A percentile compares a stretch with the other conserved stretches of the same genome.
Evolutionary conservation across 2,329 filamentous ascomycete species (phyloP).

Genomic region (Ophiobolus disseminans): DNA sequence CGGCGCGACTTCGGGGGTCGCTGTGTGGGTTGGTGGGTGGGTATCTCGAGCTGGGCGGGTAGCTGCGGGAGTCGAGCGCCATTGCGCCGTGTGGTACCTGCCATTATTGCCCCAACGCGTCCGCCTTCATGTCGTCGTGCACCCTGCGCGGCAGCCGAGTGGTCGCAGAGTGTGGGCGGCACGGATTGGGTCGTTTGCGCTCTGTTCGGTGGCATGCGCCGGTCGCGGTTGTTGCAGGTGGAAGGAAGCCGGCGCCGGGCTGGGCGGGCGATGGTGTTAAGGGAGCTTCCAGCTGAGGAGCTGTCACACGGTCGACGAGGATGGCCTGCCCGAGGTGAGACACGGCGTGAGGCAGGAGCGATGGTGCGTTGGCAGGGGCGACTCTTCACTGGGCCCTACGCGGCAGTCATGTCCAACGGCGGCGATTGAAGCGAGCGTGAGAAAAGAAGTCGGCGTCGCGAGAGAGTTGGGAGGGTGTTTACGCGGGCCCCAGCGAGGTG

Average conservation of each 20-base stretch:
- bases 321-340: conserved; percentile 14
- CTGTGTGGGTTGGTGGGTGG: conserved; percentile 36
- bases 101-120: conserved; percentile 30
- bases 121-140: conserved; percentile 38
- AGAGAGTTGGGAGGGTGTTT: background rate
- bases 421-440: conserved; percentile 14
- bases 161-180: background rate
- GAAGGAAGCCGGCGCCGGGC: background rate
- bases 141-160: background rate
- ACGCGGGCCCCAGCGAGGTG: conserved; percentile 3
- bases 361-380: conserved; percentile 15
- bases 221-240: conserved; percentile 3
- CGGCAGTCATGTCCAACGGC: conserved; percentile 2
- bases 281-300: conserved; percentile 4
- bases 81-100: conserved; percentile 30
- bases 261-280: background rate
- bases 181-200: conserved; percentile 6
- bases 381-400: background rate
- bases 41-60: conserved; percentile 27
- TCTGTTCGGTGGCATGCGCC: conserved; percentile 8
- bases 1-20: conserved; percentile 41
- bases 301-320: conserved; percentile 4
- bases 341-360: conserved; percentile 9
- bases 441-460: conserved; percentile 6
- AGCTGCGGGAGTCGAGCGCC: conserved; percentile 20